Percentiles rank a stretch among this genome's conserved stretches.
Evolutionary conservation across 2,329 filamentous ascomycete species (phyloP).

Genomic region (Pyrenophora teres): DNA sequence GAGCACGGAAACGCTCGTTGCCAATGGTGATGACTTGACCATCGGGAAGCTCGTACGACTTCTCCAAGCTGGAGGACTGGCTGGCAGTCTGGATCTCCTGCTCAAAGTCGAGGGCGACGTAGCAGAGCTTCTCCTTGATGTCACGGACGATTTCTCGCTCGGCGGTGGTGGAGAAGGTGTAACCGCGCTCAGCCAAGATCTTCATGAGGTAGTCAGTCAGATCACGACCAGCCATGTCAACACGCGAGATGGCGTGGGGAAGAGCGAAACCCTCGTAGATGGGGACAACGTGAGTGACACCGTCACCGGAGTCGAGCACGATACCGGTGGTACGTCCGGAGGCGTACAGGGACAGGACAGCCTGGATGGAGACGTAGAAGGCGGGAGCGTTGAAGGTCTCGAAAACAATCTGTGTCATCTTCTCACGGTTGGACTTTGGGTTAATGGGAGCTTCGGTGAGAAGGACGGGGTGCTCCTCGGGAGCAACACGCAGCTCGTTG

Average conservation of each 20-base stretch:
- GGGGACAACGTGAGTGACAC: conserved; percentile 99
- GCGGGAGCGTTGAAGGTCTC: conserved; percentile 99
- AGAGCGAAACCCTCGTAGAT: conserved; percentile 99
- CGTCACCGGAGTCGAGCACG: conserved; percentile 99
- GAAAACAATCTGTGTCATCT: conserved; percentile 99
- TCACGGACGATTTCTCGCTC: conserved; percentile 99
- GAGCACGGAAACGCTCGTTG: conserved; percentile 99
- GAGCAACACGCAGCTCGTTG: conserved; percentile 99
- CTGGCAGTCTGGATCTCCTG: conserved; percentile 99
- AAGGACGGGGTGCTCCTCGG: conserved; percentile 99
- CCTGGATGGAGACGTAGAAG: conserved; percentile 99
- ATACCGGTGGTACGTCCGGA: conserved; percentile 99
- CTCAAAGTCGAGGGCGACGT: conserved; percentile 99
- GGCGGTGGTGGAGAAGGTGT: conserved; percentile 99
- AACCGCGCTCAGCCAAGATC: conserved; percentile 98
- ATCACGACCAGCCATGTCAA: conserved; percentile 99
- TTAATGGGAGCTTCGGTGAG: conserved; percentile 99
- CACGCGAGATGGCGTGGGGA: conserved; percentile 99
- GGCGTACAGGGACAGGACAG: conserved; percentile 97
- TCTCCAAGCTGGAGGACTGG: conserved; percentile 98
- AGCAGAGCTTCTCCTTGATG: conserved; percentile 99
- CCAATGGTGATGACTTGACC: conserved; percentile 99
- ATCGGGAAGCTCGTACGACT: conserved; percentile 99
- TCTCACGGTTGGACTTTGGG: conserved; percentile 99
- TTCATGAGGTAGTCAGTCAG: conserved; percentile 99